phyloP scores from a whole-genome alignment of 805 yeast genomes.

The Millerago galiae region DNA sequence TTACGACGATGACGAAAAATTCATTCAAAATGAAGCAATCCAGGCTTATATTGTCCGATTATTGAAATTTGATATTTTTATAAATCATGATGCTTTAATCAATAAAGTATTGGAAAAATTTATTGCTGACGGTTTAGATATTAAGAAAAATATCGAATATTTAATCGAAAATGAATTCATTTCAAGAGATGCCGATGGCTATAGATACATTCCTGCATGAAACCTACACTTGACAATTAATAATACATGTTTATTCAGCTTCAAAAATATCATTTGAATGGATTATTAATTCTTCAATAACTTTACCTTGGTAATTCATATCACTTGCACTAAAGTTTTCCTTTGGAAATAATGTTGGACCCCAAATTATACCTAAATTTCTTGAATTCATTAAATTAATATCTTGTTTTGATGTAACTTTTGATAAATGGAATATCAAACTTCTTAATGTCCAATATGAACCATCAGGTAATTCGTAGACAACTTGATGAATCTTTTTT shows the following conservation, averaged over 20 bases:
- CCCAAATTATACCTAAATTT: conserved; percentile 89
- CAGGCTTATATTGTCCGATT: conserved; percentile 18
- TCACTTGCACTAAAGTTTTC: conserved; percentile 65
- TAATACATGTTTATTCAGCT: conserved; percentile 33
- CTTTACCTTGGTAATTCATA: conserved; percentile 66
- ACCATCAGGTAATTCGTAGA: conserved; percentile 89
- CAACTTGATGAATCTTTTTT: conserved; percentile 75
- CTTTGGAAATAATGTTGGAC: conserved; percentile 74
- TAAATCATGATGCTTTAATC: conserved; percentile 13
- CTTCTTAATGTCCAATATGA: conserved; percentile 88
- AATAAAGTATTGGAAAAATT: conserved; percentile 6
- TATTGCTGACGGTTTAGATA: conserved; percentile 1
- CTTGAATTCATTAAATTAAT: conserved; percentile 76
- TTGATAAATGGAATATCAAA: conserved; percentile 76
- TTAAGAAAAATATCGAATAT: conserved; percentile 10
- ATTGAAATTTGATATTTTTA: conserved; percentile 10
- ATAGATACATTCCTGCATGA: conserved; percentile 15
- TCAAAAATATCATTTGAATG: conserved; percentile 81
- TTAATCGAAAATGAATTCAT: conserved; percentile 6
- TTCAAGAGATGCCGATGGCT: conserved; percentile 6
- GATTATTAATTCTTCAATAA: conserved; percentile 76
- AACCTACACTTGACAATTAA: no score
- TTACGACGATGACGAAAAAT: conserved; percentile 2
- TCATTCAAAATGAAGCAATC: conserved; percentile 9
- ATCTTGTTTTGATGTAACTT: conserved; percentile 56